Conservation (phyloP, 2,329 filamentous ascomycete genomes). For the Endoconidiophora laricicola region DNA sequence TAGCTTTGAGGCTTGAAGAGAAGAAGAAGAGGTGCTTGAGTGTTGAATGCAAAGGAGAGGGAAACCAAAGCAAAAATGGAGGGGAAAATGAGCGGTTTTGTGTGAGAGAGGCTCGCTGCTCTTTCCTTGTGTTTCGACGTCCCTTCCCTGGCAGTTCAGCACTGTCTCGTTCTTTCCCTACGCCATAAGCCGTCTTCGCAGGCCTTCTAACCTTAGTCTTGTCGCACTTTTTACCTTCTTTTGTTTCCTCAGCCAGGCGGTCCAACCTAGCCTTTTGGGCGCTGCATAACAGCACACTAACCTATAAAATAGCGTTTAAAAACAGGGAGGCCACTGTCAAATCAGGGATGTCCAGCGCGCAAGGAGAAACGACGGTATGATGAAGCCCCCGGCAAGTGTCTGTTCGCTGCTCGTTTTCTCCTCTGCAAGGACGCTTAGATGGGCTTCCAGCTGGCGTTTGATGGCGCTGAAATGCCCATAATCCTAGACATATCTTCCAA, state of each 20-base stretch:
- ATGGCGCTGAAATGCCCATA: no score
- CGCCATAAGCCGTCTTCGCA: background rate
- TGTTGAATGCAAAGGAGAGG: slow-evolving; percentile 5
- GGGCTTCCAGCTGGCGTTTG: no score
- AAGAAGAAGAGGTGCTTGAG: slow-evolving; percentile 1
- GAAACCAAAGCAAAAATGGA: slow-evolving; percentile 5
- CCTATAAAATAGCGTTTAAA: slow-evolving; percentile 1
- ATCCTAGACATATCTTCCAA: no score
- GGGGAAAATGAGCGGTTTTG: slow-evolving; percentile 10
- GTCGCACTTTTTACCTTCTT: background rate
- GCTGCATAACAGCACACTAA: no score
- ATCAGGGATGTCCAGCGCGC: background rate
- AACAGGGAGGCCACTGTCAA: slow-evolving; percentile 1
- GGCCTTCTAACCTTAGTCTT: background rate
- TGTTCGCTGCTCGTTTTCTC: no score
- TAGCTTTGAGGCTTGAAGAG: slow-evolving; percentile 1
- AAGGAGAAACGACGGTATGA: no score
- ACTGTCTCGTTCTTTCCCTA: background rate
- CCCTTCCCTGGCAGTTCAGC: no score
- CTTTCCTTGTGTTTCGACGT: slow-evolving; percentile 3
- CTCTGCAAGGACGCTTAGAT: no score
- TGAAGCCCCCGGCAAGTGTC: no score
- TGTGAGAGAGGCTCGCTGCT: slow-evolving; percentile 2
- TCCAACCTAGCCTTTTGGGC: no score
- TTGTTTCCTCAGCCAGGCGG: background rate